These are phyloP conservation scores for Lupinus albus DNA, from an alignment of 306 rosid species.

Conservation along the genomic window DNA sequence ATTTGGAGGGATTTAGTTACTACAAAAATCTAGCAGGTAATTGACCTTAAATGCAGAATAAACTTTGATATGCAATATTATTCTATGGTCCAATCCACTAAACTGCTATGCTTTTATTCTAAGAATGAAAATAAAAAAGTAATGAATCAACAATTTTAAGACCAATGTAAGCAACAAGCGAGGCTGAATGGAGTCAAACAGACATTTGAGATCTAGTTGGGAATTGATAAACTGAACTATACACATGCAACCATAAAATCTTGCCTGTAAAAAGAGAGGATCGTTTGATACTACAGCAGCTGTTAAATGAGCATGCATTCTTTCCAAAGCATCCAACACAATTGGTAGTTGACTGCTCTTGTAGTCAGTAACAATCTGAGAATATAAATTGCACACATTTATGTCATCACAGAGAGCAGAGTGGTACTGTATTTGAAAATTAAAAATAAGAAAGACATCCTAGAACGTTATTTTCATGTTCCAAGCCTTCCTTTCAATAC, in stretches of 20 bases:
- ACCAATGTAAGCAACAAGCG: not conserved
- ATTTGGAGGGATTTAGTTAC: not conserved
- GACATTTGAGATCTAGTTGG: not conserved
- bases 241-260: slow-evolving; percentile 26
- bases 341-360: slow-evolving; percentile 65
- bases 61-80: not conserved
- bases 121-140: slow-evolving; percentile 13
- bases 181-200: not conserved
- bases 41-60: not conserved
- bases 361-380: slow-evolving; percentile 77
- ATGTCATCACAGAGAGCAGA: slow-evolving; percentile 8
- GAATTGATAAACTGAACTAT: not conserved
- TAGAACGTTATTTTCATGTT: slow-evolving; percentile 18
- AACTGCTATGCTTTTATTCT: not conserved
- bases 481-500: slow-evolving; percentile 46
- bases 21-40: not conserved
- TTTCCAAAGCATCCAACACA: slow-evolving; percentile 83
- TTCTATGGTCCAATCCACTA: not conserved
- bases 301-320: slow-evolving; percentile 87
- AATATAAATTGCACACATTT: slow-evolving; percentile 28
- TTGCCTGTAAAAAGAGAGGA: slow-evolving; percentile 77
- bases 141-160: not conserved
- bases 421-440: slow-evolving; percentile 15
- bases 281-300: slow-evolving; percentile 96
- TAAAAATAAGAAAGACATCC: not conserved